phyloP scores from a whole-genome alignment of 1,139 yeast species.

The Suhomyces wounanorum region DNA sequence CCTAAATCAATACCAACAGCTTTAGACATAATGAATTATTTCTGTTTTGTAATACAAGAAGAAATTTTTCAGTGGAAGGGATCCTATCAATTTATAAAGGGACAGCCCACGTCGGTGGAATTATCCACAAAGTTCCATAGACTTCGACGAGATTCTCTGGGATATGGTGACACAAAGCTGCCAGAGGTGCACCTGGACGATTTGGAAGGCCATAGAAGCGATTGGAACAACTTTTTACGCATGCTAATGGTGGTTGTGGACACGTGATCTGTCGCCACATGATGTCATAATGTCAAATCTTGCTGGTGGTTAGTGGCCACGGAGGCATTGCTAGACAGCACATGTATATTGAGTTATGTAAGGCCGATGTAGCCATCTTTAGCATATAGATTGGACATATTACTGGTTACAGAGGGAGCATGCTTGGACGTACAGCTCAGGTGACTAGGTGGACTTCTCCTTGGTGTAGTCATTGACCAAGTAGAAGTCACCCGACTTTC shows the following conservation, averaged over 20 bases:
- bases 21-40: slow-evolving; percentile 47
- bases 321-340: not conserved
- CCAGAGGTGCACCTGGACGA: slow-evolving; percentile 9
- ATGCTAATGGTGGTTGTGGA: not conserved
- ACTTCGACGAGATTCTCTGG: slow-evolving; percentile 18
- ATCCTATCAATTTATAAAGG: slow-evolving; percentile 9
- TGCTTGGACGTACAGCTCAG: not conserved
- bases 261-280: slow-evolving; percentile 1
- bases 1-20: slow-evolving; percentile 87
- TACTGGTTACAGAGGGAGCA: not conserved
- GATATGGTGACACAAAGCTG: slow-evolving; percentile 9
- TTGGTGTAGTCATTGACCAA: slow-evolving; percentile 42
- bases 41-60: slow-evolving; percentile 12
- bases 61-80: slow-evolving; percentile 4
- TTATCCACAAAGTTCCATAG: slow-evolving; percentile 15
- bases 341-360: not conserved
- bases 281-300: slow-evolving; percentile 3
- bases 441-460: slow-evolving; percentile 17
- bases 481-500: slow-evolving; percentile 34
- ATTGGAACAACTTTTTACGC: slow-evolving; percentile 6
- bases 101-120: slow-evolving; percentile 15
- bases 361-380: not conserved
- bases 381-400: not conserved
- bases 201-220: slow-evolving; percentile 11
- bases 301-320: not conserved